phyloP scores from a whole-genome alignment of 2,329 filamentous ascomycete species.

The Claviceps lovelessii region DNA sequence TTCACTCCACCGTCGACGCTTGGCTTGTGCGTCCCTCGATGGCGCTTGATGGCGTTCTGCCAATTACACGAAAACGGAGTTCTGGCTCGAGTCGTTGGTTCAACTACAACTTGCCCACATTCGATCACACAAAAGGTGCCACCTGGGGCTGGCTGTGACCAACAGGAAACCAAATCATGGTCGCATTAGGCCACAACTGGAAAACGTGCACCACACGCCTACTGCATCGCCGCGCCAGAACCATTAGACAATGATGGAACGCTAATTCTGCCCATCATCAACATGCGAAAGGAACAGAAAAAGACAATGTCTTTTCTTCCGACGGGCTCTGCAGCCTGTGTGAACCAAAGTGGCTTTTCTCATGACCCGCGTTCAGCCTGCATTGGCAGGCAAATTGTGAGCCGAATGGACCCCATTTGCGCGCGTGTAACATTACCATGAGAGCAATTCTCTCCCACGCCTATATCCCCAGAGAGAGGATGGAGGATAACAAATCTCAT shows the following conservation, averaged over 20 bases:
- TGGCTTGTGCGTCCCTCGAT: not conserved
- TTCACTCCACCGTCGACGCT: not conserved
- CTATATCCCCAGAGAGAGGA: not conserved
- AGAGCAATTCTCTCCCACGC: not conserved
- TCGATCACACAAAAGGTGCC: not conserved
- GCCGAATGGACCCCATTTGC: not conserved
- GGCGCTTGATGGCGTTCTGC: not conserved
- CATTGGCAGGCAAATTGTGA: not conserved
- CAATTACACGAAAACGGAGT: not conserved
- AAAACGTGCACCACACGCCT: not conserved
- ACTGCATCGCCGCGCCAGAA: not conserved
- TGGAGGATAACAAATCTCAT: not conserved
- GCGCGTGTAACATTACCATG: not conserved
- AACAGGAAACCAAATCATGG: not conserved
- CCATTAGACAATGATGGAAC: not conserved
- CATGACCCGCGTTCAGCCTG: not conserved
- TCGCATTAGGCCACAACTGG: not conserved
- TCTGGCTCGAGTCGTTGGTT: not conserved
- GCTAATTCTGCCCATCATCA: not conserved
- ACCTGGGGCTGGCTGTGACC: not conserved
- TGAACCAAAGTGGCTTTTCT: not conserved
- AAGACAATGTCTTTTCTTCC: not conserved
- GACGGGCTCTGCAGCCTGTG: not conserved
- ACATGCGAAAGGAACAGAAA: not conserved
- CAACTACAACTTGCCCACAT: not conserved